phyloP scores from a whole-genome alignment of 352 stramenopile genomes.

The Pythium phragmitis region DNA sequence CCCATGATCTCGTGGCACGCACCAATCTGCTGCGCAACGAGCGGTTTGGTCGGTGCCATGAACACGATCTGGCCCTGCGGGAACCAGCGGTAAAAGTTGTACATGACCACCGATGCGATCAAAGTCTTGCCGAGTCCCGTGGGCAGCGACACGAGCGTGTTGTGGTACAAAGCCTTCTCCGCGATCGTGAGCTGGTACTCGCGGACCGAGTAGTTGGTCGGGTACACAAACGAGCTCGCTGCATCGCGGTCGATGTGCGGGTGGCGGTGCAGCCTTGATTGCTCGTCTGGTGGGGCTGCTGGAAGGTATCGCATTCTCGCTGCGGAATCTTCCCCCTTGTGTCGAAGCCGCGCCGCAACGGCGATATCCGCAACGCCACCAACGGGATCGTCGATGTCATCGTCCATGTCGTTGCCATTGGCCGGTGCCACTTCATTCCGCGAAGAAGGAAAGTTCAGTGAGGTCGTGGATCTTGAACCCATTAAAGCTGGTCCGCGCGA shows the following conservation, averaged over 20 bases:
- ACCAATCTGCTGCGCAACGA: slow-evolving; percentile 98
- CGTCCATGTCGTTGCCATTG: slow-evolving; percentile 4
- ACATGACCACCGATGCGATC: slow-evolving; percentile 99
- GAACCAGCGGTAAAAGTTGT: slow-evolving; percentile 99
- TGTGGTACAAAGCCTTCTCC: slow-evolving; percentile 92
- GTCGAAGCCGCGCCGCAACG: slow-evolving; percentile 20
- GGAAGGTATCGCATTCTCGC: slow-evolving; percentile 64
- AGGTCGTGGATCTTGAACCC: neutral
- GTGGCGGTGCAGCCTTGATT: slow-evolving; percentile 23
- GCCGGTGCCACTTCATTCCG: neutral
- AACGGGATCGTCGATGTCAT: slow-evolving; percentile 6
- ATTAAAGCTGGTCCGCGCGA: neutral
- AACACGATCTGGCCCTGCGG: slow-evolving; percentile 95
- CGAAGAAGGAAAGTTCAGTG: neutral
- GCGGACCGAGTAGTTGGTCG: slow-evolving; percentile 89
- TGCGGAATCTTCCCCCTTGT: slow-evolving; percentile 48
- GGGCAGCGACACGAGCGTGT: slow-evolving; percentile 98
- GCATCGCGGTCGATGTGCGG: slow-evolving; percentile 63
- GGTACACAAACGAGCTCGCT: slow-evolving; percentile 81
- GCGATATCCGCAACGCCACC: slow-evolving; percentile 4
- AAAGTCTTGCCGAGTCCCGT: slow-evolving; percentile 99
- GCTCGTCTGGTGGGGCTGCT: slow-evolving; percentile 1
- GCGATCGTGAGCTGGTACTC: slow-evolving; percentile 96
- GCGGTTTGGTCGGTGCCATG: slow-evolving; percentile 96
- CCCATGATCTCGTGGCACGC: slow-evolving; percentile 95